A percentile compares a stretch with the other conserved stretches of the same genome.
phyloP scores from a whole-genome alignment of 106 monocot genomes.

The Acorus gramineus region DNA sequence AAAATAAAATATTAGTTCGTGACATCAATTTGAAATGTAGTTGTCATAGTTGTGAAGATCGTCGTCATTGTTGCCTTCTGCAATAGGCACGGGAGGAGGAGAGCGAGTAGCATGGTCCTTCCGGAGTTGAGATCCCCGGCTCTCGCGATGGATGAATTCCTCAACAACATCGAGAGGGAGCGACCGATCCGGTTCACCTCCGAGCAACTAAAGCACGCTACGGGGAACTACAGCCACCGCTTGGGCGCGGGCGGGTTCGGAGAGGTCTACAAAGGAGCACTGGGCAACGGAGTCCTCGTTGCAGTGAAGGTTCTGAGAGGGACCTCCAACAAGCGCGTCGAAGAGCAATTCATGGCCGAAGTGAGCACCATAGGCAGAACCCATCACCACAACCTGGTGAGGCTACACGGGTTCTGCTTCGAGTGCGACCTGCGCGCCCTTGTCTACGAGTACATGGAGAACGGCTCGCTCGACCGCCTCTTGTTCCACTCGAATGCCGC shows the following conservation, averaged over 20 bases:
- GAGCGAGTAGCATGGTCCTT: too few species aligned
- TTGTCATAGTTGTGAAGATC: too few species aligned
- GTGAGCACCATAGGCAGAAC: slow-evolving; percentile 1
- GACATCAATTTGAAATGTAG: too few species aligned
- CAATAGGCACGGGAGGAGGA: too few species aligned
- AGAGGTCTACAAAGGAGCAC: slow-evolving; percentile 1
- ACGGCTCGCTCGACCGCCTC: background rate
- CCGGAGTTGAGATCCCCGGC: too few species aligned
- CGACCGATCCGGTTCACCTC: too few species aligned
- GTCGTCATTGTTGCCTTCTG: too few species aligned
- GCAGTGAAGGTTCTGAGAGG: slow-evolving; percentile 4
- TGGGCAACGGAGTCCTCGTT: background rate
- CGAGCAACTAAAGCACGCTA: too few species aligned
- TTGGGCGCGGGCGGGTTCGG: slow-evolving; percentile 5
- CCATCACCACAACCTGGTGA: background rate
- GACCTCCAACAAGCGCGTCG: slow-evolving; percentile 2
- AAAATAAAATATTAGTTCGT: too few species aligned
- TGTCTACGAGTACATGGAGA: slow-evolving; percentile 5
- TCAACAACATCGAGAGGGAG: too few species aligned
- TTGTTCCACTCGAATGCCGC: background rate
- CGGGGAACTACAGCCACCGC: background rate
- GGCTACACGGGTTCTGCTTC: slow-evolving; percentile 4
- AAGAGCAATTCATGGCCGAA: slow-evolving; percentile 10
- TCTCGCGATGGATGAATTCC: too few species aligned
- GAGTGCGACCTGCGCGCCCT: background rate